These are phyloP conservation scores for Termitomyces sp. DNA, from an alignment of 768 basidiomycete species.

Conservation along the genomic window DNA sequence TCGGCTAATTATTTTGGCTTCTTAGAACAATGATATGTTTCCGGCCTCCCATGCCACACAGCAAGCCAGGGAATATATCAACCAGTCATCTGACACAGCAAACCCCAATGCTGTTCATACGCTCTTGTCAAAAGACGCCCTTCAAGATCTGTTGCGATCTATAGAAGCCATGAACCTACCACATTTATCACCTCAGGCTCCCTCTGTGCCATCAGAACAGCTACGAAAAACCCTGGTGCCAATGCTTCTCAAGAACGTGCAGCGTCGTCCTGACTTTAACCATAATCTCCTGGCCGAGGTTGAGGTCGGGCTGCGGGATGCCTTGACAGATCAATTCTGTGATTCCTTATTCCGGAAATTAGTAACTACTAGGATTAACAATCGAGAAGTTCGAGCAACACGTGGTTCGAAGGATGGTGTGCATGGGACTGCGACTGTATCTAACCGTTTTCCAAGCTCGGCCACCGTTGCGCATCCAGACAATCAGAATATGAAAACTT, in stretches of 20 bases:
- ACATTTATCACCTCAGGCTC: neutral
- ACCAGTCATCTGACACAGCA: neutral
- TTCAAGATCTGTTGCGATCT: slow-evolving; percentile 1
- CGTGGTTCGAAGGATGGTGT: neutral
- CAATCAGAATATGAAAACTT: neutral
- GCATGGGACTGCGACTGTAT: neutral
- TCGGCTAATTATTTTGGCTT: neutral
- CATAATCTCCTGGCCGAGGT: slow-evolving; percentile 1
- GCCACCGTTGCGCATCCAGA: neutral
- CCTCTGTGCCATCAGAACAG: neutral
- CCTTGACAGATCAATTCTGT: slow-evolving; percentile 23
- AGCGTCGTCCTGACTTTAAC: slow-evolving; percentile 9
- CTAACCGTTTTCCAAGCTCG: neutral
- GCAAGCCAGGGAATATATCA: neutral
- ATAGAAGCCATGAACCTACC: slow-evolving; percentile 1
- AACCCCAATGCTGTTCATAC: neutral
- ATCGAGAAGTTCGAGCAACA: slow-evolving; percentile 7
- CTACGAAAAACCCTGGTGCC: slow-evolving; percentile 13
- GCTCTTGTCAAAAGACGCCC: neutral
- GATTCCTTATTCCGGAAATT: slow-evolving; percentile 18
- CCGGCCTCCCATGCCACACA: neutral
- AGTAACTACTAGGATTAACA: slow-evolving; percentile 1
- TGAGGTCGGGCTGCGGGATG: slow-evolving; percentile 10
- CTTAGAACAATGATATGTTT: neutral
- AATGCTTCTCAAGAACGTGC: slow-evolving; percentile 13